A percentile compares a stretch with the other conserved stretches of the same genome.
phyloP scores from a whole-genome alignment of 352 stramenopile genomes.

The Globisporangium ultimum region DNA sequence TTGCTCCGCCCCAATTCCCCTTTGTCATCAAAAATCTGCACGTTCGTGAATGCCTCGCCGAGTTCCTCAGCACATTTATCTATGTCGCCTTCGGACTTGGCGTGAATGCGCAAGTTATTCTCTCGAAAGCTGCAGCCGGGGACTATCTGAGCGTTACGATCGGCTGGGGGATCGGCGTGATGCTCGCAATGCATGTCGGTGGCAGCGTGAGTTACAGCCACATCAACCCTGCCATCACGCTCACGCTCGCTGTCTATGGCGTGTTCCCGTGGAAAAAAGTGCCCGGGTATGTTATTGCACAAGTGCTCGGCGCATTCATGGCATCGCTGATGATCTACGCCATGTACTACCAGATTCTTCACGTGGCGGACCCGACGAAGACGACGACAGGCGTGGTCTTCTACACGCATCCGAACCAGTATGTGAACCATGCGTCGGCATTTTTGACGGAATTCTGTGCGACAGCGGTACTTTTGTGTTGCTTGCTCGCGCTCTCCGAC shows the following conservation, averaged over 20 bases:
- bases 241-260: slow-evolving; percentile 19
- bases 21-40: slow-evolving; percentile 23
- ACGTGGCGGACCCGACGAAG: slow-evolving; percentile 19
- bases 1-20: slow-evolving; percentile 8
- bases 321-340: slow-evolving; percentile 23
- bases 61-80: slow-evolving; percentile 38
- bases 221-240: slow-evolving; percentile 34
- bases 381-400: slow-evolving; percentile 19
- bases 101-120: slow-evolving; percentile 21
- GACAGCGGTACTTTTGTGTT: slow-evolving; percentile 23
- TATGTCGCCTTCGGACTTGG: slow-evolving; percentile 21
- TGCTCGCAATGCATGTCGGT: slow-evolving; percentile 31
- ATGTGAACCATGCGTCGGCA: slow-evolving; percentile 17
- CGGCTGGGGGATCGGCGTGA: slow-evolving; percentile 34
- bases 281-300: slow-evolving; percentile 21
- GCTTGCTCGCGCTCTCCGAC: slow-evolving; percentile 22
- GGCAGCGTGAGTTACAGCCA: slow-evolving; percentile 29
- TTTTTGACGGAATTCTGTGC: slow-evolving; percentile 25
- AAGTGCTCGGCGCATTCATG: slow-evolving; percentile 21
- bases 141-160: slow-evolving; percentile 27
- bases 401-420: slow-evolving; percentile 21
- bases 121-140: slow-evolving; percentile 14
- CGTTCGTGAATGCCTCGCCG: slow-evolving; percentile 30
- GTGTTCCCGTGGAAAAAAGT: slow-evolving; percentile 20
- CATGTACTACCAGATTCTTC: slow-evolving; percentile 25